Evolutionary conservation across 768 basidiomycete genomes (phyloP), one percentile per base, ranked within the genome.

Genomic region (Phanerodontia chrysosporium): DNA sequence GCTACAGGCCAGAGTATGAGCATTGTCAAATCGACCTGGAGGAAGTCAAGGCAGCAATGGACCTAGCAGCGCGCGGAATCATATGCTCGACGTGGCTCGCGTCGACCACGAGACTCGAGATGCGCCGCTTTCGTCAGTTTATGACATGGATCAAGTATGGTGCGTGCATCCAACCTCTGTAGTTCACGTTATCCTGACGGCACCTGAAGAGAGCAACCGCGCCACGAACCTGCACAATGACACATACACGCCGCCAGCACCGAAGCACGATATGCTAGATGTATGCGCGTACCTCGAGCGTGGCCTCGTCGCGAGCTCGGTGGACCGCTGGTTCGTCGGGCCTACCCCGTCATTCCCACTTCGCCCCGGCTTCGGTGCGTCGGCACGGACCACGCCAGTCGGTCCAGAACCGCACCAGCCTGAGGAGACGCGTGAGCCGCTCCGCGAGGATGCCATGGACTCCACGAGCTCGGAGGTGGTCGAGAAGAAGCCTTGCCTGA

Each of bases 311-410:
- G 75, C 76, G 55, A 91, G 87, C 70, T 73, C 78, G 51, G 82
- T 93, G 72, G 90, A 92, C 75, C 80, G 78, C 63, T 93, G 90
- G 89, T 93, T 93, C 70, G 78, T 78, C 69, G 89, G 88, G 21
- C 81, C 83, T 52, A 69, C 78, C 28, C 83, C 85, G 69, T 69
- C 48, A 7, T 84, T 86, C 67, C 73, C 74, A 16, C 73, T 78
- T 69, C 61, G 81, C 84, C 65, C 65, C 85, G 42, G 82, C 81
- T 55, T 70, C 82, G 54, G 73, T 78, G 45, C 69, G 68, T 21
- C 70, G 7, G 6, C 13, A 69, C 22, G 66, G 69, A 29, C 68
- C 74, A 56, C 62, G 85, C 48, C 61, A 69, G 27, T 70, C 75
- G 57, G 76, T 7, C 1, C 7, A 29, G n/a, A 32, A 2, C 28